phyloP scores from a whole-genome alignment of 2,329 filamentous ascomycete genomes.

The Aspergillus sp. region DNA sequence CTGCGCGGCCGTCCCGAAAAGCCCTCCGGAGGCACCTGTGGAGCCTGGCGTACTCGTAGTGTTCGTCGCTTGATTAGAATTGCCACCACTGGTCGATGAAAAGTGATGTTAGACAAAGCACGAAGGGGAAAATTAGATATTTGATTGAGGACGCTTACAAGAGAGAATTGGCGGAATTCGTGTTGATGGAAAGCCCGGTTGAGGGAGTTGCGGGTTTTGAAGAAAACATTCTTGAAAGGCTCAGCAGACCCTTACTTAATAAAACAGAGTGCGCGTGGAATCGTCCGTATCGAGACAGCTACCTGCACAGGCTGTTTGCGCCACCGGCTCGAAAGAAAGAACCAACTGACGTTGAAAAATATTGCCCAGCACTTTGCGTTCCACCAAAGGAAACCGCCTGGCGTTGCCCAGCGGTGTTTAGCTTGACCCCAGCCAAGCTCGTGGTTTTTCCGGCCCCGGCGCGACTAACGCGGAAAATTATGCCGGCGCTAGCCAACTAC shows the following conservation, averaged over 20 bases:
- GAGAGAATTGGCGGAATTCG: constrained; percentile 48
- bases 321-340: neutral
- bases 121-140: neutral
- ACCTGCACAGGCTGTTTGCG: neutral
- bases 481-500: constrained; percentile 14
- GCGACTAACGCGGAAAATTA: constrained; percentile 18
- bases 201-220: constrained; percentile 35
- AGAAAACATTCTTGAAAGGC: constrained; percentile 32
- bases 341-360: neutral
- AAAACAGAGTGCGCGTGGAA: neutral
- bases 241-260: neutral
- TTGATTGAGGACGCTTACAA: constrained; percentile 41
- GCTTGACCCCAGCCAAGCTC: neutral
- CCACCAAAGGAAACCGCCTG: neutral
- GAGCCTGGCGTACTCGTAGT: constrained; percentile 28
- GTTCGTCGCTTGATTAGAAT: constrained; percentile 29
- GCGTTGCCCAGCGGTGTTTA: too few species aligned
- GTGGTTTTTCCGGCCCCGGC: constrained; percentile 3
- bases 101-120: constrained; percentile 3
- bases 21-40: constrained; percentile 27
- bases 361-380: neutral
- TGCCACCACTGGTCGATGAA: constrained; percentile 25
- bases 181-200: constrained; percentile 54
- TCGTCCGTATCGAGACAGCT: neutral
- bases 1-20: constrained; percentile 30